Conservation (phyloP, 495 filamentous ascomycete genomes). For the Tuber umbilicatum region DNA sequence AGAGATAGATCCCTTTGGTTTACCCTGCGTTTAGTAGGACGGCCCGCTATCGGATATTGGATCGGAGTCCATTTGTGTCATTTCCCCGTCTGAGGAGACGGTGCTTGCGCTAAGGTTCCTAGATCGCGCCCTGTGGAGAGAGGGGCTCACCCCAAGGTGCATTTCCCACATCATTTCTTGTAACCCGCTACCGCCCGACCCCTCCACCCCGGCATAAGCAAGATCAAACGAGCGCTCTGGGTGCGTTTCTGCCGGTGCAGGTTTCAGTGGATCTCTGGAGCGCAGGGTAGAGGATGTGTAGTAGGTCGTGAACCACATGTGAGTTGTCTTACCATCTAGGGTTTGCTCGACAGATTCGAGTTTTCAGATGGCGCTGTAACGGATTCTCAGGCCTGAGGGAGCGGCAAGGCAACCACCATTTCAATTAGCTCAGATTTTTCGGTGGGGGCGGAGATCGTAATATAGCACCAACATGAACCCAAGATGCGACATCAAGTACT, state of each 20-base stretch:
- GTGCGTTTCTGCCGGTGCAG: conserved; percentile 15
- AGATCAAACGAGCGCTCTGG: conserved; percentile 5
- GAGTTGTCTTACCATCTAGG: conserved; percentile 34
- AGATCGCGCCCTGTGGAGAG: not conserved
- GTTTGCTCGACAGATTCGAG: conserved; percentile 61
- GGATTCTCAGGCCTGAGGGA: conserved; percentile 58
- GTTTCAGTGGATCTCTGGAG: conserved; percentile 48
- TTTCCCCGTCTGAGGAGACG: conserved; percentile 15
- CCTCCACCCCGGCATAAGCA: not conserved
- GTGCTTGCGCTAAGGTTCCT: conserved; percentile 15
- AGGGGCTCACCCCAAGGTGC: not conserved
- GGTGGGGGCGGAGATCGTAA: not conserved
- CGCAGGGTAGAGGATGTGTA: conserved; percentile 76
- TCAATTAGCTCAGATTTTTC: too few relatives aligned
- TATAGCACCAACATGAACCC: conserved; percentile 55
- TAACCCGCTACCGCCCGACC: not conserved
- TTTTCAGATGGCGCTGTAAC: conserved; percentile 60
- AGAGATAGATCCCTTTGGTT: too few relatives aligned
- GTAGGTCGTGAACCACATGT: conserved; percentile 79
- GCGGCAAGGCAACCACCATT: conserved; percentile 62
- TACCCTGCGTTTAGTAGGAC: not conserved
- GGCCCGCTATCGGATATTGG: conserved; percentile 22
- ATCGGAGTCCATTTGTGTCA: conserved; percentile 8
- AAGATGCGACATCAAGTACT: conserved; percentile 69
- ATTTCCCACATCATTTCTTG: not conserved